Conservation (phyloP, 352 stramenopile genomes). For the Globisporangium cystogenes region DNA sequence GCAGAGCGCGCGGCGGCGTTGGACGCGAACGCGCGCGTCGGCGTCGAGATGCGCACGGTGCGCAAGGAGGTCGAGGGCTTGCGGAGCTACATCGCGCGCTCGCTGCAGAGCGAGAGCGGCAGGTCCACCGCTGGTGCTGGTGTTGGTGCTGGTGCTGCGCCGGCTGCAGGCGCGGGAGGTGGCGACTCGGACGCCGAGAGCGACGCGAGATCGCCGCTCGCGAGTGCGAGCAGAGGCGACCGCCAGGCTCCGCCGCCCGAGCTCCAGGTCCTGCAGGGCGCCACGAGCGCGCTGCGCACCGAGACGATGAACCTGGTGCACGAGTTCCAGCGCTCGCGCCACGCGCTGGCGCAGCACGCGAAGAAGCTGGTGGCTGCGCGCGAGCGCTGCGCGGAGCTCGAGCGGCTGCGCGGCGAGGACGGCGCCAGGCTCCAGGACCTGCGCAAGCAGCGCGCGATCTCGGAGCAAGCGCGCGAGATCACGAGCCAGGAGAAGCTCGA, state of each 20-base stretch:
- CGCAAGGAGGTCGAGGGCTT: slow-evolving; percentile 39
- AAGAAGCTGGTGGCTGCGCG: slow-evolving; percentile 25
- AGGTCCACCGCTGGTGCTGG: slow-evolving; percentile 4
- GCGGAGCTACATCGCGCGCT: slow-evolving; percentile 39
- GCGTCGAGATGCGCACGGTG: slow-evolving; percentile 21
- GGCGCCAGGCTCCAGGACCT: slow-evolving; percentile 31
- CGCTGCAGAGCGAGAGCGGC: slow-evolving; percentile 9
- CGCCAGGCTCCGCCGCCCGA: slow-evolving; percentile 13
- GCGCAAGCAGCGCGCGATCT: slow-evolving; percentile 29
- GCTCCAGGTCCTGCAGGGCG: slow-evolving; percentile 44
- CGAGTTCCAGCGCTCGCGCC: slow-evolving; percentile 35
- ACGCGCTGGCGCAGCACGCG: slow-evolving; percentile 26
- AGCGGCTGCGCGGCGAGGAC: slow-evolving; percentile 34
- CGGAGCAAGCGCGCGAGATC: slow-evolving; percentile 62
- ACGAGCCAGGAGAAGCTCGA: slow-evolving; percentile 51
- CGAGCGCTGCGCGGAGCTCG: slow-evolving; percentile 29
- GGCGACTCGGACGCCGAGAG: slow-evolving; percentile 5
- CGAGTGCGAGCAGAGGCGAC: not conserved
- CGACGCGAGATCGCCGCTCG: not conserved
- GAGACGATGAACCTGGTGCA: slow-evolving; percentile 44
- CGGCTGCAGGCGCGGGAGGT: not conserved
- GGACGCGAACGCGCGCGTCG: slow-evolving; percentile 20
- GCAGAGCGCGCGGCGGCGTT: slow-evolving; percentile 9
- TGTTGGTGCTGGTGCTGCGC: not conserved
- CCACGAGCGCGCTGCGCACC: slow-evolving; percentile 35